Evolutionary conservation across 192 early-diverging fungal genomes (phyloP).

Genomic region (Backusella psychrophila): DNA sequence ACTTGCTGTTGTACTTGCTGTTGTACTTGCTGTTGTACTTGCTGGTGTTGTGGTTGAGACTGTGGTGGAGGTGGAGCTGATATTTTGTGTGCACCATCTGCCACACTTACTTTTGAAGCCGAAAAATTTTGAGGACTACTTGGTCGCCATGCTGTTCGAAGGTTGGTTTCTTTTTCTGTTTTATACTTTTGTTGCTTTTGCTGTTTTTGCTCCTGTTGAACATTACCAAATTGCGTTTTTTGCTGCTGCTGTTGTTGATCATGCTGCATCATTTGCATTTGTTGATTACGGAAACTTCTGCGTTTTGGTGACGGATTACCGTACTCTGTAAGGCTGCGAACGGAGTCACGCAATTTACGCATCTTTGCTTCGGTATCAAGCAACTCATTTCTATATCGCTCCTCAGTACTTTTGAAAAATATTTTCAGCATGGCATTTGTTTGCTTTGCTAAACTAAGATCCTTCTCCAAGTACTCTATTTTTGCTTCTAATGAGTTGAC

Average conservation of each 20-base stretch:
- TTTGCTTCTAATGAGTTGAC: constrained; percentile 27
- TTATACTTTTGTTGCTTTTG: background rate
- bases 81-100: background rate
- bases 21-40: background rate
- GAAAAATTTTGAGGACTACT: background rate
- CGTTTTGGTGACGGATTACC: constrained; percentile 27
- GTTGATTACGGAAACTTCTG: constrained; percentile 1
- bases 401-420: constrained; percentile 16
- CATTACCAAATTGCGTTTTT: background rate
- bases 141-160: background rate
- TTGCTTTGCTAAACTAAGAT: constrained; percentile 24
- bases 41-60: background rate
- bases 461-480: constrained; percentile 28
- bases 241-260: background rate
- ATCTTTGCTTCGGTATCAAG: constrained; percentile 30
- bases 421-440: constrained; percentile 25
- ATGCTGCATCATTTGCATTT: background rate
- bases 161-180: background rate
- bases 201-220: background rate
- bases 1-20: background rate
- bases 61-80: background rate
- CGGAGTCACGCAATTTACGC: constrained; percentile 23
- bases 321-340: constrained; percentile 25
- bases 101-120: background rate
- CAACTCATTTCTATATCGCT: constrained; percentile 27